A percentile compares a stretch with the other conserved stretches of the same genome.
Evolutionary conservation across 352 stramenopile species (phyloP).

Genomic region (Thraustotheca clavata): DNA sequence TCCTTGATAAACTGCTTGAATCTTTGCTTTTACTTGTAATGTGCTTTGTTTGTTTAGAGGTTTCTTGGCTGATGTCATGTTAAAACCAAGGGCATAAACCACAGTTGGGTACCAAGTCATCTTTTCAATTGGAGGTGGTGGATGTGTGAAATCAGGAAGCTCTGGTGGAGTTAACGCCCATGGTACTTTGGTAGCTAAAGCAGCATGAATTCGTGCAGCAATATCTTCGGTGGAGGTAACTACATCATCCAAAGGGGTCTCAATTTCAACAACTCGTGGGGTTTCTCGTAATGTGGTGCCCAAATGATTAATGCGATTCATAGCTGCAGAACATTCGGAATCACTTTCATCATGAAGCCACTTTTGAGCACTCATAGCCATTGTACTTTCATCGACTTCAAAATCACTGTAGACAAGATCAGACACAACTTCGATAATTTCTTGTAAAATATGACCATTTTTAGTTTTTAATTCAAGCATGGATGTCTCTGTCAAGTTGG

Average conservation of each 20-base stretch:
- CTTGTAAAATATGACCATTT: conserved; percentile 67
- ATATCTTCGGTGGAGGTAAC: conserved; percentile 41
- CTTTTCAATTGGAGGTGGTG: conserved; percentile 24
- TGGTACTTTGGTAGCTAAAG: conserved; percentile 45
- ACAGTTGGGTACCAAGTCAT: conserved; percentile 55
- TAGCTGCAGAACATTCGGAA: conserved; percentile 49
- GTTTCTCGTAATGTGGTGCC: conserved; percentile 54
- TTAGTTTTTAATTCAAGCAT: conserved; percentile 65
- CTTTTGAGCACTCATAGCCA: conserved; percentile 84
- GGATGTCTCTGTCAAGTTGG: conserved; percentile 44
- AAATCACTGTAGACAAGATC: conserved; percentile 76
- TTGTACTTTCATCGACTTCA: conserved; percentile 63
- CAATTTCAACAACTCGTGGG: conserved; percentile 56
- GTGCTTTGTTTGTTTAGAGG: conserved; percentile 79
- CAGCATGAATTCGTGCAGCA: conserved; percentile 29
- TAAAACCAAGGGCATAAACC: conserved; percentile 61
- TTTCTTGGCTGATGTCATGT: conserved; percentile 29
- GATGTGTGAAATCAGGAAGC: background rate
- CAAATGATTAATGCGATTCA: conserved; percentile 72
- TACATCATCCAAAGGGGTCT: conserved; percentile 30
- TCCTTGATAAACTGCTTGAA: conserved; percentile 61
- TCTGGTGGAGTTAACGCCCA: conserved; percentile 38
- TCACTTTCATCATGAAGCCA: conserved; percentile 73
- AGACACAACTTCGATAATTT: conserved; percentile 78
- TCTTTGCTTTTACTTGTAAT: conserved; percentile 79